These are phyloP conservation scores for Gloeophyllum trabeum DNA, from an alignment of 768 basidiomycete genomes.

Conservation along the genomic window DNA sequence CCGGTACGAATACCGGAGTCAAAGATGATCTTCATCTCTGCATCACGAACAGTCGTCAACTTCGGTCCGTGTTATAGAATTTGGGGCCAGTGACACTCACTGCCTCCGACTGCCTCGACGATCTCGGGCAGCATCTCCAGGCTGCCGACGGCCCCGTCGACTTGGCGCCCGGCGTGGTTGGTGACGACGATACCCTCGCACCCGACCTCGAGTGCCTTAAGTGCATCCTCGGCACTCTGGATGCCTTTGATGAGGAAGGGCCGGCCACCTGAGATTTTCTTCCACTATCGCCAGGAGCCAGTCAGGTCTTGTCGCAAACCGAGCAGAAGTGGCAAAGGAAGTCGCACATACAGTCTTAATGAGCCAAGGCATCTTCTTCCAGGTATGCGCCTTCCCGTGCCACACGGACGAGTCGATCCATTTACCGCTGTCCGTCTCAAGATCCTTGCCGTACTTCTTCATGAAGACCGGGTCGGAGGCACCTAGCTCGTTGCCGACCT, in stretches of 20 bases:
- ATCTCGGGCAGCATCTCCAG: constrained; percentile 40
- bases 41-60: neutral
- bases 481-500: constrained; percentile 33
- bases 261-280: constrained; percentile 31
- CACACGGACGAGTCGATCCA: constrained; percentile 37
- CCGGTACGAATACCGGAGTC: constrained; percentile 44
- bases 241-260: constrained; percentile 48
- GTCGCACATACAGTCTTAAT: constrained; percentile 26
- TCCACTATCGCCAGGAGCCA: constrained; percentile 23
- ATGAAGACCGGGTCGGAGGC: constrained; percentile 38
- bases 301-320: neutral
- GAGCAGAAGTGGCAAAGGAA: no score
- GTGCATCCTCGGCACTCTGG: constrained; percentile 33
- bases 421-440: constrained; percentile 28
- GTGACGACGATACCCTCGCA: constrained; percentile 46
- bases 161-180: constrained; percentile 44
- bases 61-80: neutral
- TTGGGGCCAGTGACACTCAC: constrained; percentile 14
- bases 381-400: constrained; percentile 41
- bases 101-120: constrained; percentile 37
- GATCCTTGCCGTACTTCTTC: constrained; percentile 30
- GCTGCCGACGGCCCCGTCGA: constrained; percentile 43
- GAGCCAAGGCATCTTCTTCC: constrained; percentile 40
- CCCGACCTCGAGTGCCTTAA: constrained; percentile 32
- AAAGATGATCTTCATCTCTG: constrained; percentile 38